A percentile compares a stretch with the other conserved stretches of the same genome.
These are phyloP conservation scores for Platismatia glauca DNA, from an alignment of 495 filamentous ascomycete genomes.

Conservation along the genomic window DNA sequence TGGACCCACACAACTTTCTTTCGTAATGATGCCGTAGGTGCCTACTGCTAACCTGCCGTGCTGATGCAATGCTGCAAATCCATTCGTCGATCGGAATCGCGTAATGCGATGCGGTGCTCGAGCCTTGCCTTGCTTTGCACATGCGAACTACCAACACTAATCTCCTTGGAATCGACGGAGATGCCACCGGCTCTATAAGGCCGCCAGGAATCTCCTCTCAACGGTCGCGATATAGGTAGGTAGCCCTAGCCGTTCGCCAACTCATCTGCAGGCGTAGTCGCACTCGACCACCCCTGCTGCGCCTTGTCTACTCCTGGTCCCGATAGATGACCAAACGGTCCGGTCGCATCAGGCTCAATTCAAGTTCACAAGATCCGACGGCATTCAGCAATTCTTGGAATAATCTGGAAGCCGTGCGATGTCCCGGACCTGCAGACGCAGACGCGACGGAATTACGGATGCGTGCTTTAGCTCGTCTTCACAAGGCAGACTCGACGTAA, in stretches of 20 bases:
- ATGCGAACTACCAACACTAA: neutral
- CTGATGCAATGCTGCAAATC: neutral
- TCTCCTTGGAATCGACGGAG: neutral
- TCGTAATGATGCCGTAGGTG: neutral
- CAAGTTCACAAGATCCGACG: neutral
- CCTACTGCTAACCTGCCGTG: neutral
- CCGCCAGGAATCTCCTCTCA: neutral
- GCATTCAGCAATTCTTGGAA: neutral
- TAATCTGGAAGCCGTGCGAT: neutral
- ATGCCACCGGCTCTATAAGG: neutral
- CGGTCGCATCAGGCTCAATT: constrained; percentile 9
- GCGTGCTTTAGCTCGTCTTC: neutral
- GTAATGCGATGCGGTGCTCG: neutral
- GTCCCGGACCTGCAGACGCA: constrained; percentile 6
- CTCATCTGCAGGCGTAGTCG: neutral
- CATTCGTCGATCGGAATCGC: neutral
- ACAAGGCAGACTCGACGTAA: neutral
- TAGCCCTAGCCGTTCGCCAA: neutral
- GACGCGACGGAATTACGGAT: constrained; percentile 12
- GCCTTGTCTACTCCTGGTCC: neutral
- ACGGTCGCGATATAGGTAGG: neutral
- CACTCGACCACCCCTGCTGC: neutral
- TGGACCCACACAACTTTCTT: neutral
- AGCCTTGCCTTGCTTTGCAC: neutral
- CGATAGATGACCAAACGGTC: neutral